Percentiles rank a stretch among this genome's conserved stretches.
Conservation (phyloP, 768 basidiomycete genomes). For the Serendipita sp. region DNA sequence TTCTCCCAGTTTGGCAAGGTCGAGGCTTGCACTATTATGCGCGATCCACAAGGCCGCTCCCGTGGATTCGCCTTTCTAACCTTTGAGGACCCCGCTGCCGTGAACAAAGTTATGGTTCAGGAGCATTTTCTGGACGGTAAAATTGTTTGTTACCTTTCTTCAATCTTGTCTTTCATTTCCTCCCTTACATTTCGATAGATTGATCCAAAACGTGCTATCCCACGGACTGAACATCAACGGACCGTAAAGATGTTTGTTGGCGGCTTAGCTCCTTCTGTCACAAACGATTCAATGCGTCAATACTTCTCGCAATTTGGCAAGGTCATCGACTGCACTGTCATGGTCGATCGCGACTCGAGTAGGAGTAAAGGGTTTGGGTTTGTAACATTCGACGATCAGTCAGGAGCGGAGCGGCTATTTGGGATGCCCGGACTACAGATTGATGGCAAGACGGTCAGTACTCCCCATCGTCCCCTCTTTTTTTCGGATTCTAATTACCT, state of each 20-base stretch:
- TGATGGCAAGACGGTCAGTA: slow-evolving; percentile 81
- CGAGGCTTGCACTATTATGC: slow-evolving; percentile 97
- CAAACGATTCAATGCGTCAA: slow-evolving; percentile 81
- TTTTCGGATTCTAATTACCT: not conserved
- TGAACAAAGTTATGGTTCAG: slow-evolving; percentile 89
- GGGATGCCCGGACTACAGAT: slow-evolving; percentile 80
- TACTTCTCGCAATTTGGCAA: slow-evolving; percentile 91
- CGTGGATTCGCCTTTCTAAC: slow-evolving; percentile 97
- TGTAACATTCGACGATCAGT: slow-evolving; percentile 79
- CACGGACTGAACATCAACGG: slow-evolving; percentile 84
- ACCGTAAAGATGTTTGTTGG: slow-evolving; percentile 95
- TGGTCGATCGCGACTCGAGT: slow-evolving; percentile 93
- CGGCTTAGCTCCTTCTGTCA: slow-evolving; percentile 80
- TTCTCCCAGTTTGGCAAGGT: slow-evolving; percentile 95
- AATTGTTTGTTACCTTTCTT: slow-evolving; percentile 48
- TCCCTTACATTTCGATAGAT: slow-evolving; percentile 39
- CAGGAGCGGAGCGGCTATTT: slow-evolving; percentile 78
- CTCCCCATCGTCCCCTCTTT: not conserved
- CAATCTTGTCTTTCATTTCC: not conserved
- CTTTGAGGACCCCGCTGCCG: slow-evolving; percentile 82
- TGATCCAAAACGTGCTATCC: slow-evolving; percentile 98
- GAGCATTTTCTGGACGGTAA: slow-evolving; percentile 95
- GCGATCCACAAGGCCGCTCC: slow-evolving; percentile 86
- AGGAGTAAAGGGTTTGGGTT: slow-evolving; percentile 97
- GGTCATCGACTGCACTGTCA: slow-evolving; percentile 95